Conservation (phyloP, 192 early-diverging fungal genomes). For the Backusella psychrophila region DNA sequence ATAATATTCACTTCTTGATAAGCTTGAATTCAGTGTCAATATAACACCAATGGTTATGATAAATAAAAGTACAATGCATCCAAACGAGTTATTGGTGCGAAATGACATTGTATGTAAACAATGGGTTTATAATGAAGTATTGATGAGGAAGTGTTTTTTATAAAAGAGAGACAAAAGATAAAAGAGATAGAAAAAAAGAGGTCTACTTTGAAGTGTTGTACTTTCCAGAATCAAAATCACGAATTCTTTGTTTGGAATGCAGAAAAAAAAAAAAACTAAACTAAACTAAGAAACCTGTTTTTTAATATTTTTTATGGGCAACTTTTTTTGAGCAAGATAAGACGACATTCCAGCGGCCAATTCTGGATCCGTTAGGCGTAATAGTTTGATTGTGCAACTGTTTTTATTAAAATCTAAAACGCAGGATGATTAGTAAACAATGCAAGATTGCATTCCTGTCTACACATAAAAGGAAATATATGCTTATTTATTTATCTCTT, state of each 20-base stretch:
- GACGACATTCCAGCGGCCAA: not conserved
- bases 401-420: slow-evolving; percentile 10
- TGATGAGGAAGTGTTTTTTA: not conserved
- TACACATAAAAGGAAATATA: not conserved
- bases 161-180: not conserved
- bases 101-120: not conserved
- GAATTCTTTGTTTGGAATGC: not conserved
- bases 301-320: not conserved
- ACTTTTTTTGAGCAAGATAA: not conserved
- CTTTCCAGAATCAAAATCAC: not conserved
- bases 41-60: not conserved
- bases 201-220: too few relatives aligned
- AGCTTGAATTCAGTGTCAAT: not conserved
- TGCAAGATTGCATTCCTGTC: not conserved
- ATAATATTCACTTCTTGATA: not conserved
- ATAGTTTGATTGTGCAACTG: slow-evolving; percentile 1
- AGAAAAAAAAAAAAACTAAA: not conserved
- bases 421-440: not conserved
- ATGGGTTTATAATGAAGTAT: not conserved
- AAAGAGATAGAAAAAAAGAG: not conserved
- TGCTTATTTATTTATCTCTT: not conserved
- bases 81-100: not conserved
- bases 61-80: not conserved
- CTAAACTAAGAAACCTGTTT: not conserved
- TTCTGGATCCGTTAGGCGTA: not conserved